These are phyloP conservation scores for Penicillium sp. DNA, from an alignment of 2,329 filamentous ascomycete genomes.

Conservation along the genomic window DNA sequence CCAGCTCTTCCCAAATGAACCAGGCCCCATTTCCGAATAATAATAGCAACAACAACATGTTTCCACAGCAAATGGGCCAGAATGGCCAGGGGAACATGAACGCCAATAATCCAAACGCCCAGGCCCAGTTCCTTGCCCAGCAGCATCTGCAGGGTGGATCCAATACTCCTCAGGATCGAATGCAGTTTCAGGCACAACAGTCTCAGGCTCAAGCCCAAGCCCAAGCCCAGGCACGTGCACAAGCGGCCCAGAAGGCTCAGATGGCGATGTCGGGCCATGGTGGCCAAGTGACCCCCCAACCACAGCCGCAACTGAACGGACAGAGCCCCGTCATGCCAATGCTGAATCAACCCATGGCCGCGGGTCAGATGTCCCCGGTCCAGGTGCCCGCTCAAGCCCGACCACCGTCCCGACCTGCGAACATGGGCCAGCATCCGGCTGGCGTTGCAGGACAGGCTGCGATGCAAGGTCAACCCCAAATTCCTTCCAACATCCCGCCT, in stretches of 20 bases:
- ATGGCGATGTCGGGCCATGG: conserved; percentile 47
- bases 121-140: conserved; percentile 31
- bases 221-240: conserved; percentile 41
- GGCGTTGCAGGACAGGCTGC: conserved; percentile 30
- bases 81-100: conserved; percentile 38
- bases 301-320: conserved; percentile 40
- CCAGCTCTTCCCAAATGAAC: conserved; percentile 55
- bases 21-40: conserved; percentile 38
- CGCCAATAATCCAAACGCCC: conserved; percentile 39
- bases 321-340: conserved; percentile 43
- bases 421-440: conserved; percentile 33
- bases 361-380: conserved; percentile 39
- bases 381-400: conserved; percentile 35
- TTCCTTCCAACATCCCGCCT: conserved; percentile 37
- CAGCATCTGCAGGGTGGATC: conserved; percentile 44
- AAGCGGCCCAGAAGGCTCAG: conserved; percentile 47
- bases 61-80: conserved; percentile 44
- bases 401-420: conserved; percentile 34
- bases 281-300: conserved; percentile 44
- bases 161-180: conserved; percentile 44
- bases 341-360: conserved; percentile 44
- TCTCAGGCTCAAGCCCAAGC: conserved; percentile 35
- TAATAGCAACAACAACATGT: conserved; percentile 38
- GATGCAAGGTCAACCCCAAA: conserved; percentile 34
- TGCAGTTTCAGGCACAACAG: conserved; percentile 37